Conservation (phyloP, 768 basidiomycete genomes). For the Hemileccinum impolitum region DNA sequence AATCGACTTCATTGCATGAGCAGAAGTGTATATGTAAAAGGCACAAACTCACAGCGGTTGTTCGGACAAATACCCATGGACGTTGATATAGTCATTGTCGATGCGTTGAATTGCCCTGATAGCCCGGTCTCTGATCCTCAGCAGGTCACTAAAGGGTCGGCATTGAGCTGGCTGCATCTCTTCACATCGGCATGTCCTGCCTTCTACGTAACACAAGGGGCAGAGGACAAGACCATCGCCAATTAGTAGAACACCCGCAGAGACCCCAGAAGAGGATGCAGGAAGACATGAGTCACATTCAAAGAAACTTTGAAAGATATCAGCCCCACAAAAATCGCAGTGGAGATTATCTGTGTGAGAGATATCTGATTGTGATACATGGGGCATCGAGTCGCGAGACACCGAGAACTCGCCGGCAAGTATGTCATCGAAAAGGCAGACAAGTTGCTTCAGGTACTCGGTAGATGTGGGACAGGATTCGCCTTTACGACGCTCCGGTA, state of each 20-base stretch:
- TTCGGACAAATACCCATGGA: conserved; percentile 13
- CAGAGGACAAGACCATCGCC: conserved; percentile 57
- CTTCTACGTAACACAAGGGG: conserved; percentile 72
- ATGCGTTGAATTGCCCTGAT: conserved; percentile 25
- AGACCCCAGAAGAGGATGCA: conserved; percentile 10
- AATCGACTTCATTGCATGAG: conserved; percentile 21
- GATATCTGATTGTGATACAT: conserved; percentile 25
- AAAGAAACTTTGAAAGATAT: conserved; percentile 81
- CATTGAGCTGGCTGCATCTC: conserved; percentile 61
- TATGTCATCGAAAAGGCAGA: conserved; percentile 49
- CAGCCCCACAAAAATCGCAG: conserved; percentile 81
- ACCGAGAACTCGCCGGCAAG: conserved; percentile 42
- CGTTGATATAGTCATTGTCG: conserved; percentile 7
- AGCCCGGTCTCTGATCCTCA: conserved; percentile 41
- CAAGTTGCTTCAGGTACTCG: conserved; percentile 34
- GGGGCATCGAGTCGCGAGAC: conserved; percentile 31
- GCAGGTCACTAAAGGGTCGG: conserved; percentile 45
- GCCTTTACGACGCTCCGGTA: background rate
- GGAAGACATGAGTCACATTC: conserved; percentile 55
- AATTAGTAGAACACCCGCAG: conserved; percentile 15
- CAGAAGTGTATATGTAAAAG: background rate
- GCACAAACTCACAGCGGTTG: conserved; percentile 21
- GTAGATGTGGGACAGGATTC: background rate
- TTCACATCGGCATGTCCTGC: conserved; percentile 64
- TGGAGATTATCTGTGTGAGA: conserved; percentile 31